Base-by-base conservation (phyloP, 1,284 basidiomycete species). In the Fistulinella staudtii region DNA sequence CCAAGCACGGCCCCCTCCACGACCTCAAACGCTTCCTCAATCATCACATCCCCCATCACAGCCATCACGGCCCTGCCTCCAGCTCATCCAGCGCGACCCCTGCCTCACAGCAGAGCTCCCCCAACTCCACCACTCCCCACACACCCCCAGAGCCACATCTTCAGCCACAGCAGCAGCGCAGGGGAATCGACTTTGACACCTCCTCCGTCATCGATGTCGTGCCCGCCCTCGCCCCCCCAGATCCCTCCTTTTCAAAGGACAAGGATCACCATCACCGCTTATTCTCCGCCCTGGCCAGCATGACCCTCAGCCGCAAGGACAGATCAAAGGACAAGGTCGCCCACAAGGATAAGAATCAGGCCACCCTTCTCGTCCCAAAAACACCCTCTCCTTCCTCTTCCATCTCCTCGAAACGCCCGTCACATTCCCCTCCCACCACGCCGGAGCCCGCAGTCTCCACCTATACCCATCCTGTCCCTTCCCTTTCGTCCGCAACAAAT, bases 11-110 rank as follows among this genome's bases (percentile, higher is more conserved):
- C 0, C 85, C 90, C 4, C 76, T 96, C 39, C 82, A 89, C 67
- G 93, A 95, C 65, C 80, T 96, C 55, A 91, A 91, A 61, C 86
- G 92, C 24, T 94, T 95, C 72, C 77, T 95, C 50, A 89, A 93
- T 68, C 81, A 89, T 66, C 89, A 93, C 67, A 85, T 93, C 42
- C 82, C 82, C 48, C 29, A 87, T 50, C 80, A 86, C 51, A 57
- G 62, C 29, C 56, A 55, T 39, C 57, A 59, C 22, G 59, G 60
- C 13, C 46, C 55, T 14, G 14, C 52, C 38, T 37, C 52, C 10
- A 15, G 18, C 39, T 45, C 57, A 0, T 50, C 41, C 30, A 39
- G 46, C 25, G 20, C 55, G n/a, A 28, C 39, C 35, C 36, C 53
- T 2, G 53, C 60, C 21, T 59, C 64, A 0, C 39, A 36, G 5